Conservation (phyloP, 2,329 filamentous ascomycete species). For the Stemphylium vesicarium region DNA sequence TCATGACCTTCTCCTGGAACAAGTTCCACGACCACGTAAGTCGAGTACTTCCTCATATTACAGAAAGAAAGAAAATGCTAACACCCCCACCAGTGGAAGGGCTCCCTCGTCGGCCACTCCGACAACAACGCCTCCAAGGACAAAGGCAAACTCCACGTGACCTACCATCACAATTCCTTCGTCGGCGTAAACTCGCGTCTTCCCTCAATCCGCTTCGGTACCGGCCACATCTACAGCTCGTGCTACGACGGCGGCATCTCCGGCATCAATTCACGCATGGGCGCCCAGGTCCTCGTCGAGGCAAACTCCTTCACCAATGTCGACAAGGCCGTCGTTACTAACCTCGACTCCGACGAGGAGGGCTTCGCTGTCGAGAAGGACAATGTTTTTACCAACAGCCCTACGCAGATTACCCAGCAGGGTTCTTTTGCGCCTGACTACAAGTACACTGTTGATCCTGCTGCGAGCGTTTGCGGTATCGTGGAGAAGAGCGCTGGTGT, state of each 20-base stretch:
- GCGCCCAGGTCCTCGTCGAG: slow-evolving; percentile 54
- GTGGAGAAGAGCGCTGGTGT: slow-evolving; percentile 39
- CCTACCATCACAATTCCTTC: slow-evolving; percentile 72
- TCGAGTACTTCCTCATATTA: not conserved
- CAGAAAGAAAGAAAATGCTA: too few relatives aligned
- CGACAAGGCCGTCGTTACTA: slow-evolving; percentile 62
- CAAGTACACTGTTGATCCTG: slow-evolving; percentile 52
- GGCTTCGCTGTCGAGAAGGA: slow-evolving; percentile 55
- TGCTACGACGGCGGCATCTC: slow-evolving; percentile 48
- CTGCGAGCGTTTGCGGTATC: slow-evolving; percentile 34
- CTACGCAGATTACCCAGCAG: slow-evolving; percentile 55
- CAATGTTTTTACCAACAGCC: slow-evolving; percentile 51
- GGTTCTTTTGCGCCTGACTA: slow-evolving; percentile 62
- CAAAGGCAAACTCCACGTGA: slow-evolving; percentile 66
- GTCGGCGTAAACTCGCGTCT: slow-evolving; percentile 67
- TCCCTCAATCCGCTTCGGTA: slow-evolving; percentile 70
- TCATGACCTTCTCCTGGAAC: slow-evolving; percentile 61
- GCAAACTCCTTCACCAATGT: slow-evolving; percentile 63
- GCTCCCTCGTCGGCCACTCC: slow-evolving; percentile 60
- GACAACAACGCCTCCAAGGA: slow-evolving; percentile 51
- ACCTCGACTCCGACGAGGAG: slow-evolving; percentile 62
- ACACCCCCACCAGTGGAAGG: slow-evolving; percentile 56
- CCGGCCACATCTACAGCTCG: slow-evolving; percentile 65
- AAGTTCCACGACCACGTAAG: slow-evolving; percentile 61
- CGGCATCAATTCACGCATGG: slow-evolving; percentile 53